Evolutionary conservation across 2,329 filamentous ascomycete genomes (phyloP).

Genomic region (Pseudogymnoascus verrucosus): DNA sequence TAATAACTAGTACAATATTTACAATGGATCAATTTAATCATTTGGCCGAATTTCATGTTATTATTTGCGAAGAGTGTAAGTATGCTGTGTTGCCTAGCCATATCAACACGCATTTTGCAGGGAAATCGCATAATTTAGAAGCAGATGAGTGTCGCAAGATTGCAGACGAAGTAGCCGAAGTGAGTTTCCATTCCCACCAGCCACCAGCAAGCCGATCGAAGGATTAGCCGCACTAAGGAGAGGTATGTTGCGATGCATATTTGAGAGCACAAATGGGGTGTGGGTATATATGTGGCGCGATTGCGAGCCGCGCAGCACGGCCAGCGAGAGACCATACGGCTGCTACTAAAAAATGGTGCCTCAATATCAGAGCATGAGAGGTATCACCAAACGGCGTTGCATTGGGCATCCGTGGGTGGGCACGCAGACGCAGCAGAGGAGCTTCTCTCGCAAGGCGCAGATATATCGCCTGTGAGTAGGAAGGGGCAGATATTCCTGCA

Average conservation of each 20-base stretch:
- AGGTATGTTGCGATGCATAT: too few species aligned
- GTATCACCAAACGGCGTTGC: constrained; percentile 22
- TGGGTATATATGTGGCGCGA: too few species aligned
- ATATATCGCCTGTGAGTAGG: constrained; percentile 3
- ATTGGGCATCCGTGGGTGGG: neutral
- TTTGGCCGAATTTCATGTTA: too few species aligned
- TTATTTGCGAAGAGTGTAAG: too few species aligned
- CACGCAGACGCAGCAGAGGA: constrained; percentile 9
- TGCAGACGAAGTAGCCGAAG: neutral
- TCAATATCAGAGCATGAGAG: constrained; percentile 9
- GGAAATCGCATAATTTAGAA: too few species aligned
- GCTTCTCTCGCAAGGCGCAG: constrained; percentile 10
- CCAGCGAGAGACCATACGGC: constrained; percentile 12
- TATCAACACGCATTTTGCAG: too few species aligned
- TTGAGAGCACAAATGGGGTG: too few species aligned
- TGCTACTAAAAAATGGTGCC: constrained; percentile 10
- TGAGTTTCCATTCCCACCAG: neutral
- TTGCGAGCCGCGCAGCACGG: constrained; percentile 12
- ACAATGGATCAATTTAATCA: too few species aligned
- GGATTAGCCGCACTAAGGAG: too few species aligned
- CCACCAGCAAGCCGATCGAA: too few species aligned
- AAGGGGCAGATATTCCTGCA: constrained; percentile 12
- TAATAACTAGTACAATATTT: neutral
- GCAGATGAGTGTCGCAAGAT: neutral
- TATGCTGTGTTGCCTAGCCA: too few species aligned